phyloP scores from a whole-genome alignment of 495 filamentous ascomycete genomes.

The Penicillium samsonianum region DNA sequence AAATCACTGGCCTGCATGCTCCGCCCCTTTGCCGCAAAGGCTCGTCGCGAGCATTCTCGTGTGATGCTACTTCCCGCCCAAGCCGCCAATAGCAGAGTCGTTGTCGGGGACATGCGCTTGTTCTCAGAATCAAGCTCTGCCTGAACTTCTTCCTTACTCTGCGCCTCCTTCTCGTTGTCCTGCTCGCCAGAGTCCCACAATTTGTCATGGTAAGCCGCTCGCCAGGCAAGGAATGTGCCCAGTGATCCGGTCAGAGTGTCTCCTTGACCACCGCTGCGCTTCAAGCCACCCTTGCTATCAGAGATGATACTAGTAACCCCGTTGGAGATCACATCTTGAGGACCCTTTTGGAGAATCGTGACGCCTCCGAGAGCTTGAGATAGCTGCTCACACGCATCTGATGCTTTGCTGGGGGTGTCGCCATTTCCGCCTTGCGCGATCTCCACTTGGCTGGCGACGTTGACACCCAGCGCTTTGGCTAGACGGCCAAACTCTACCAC shows the following conservation, averaged over 20 bases:
- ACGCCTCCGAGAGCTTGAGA: constrained; percentile 81
- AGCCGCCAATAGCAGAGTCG: constrained; percentile 75
- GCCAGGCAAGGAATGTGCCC: constrained; percentile 84
- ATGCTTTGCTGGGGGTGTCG: constrained; percentile 46
- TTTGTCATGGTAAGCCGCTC: constrained; percentile 78
- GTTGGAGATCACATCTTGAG: constrained; percentile 82
- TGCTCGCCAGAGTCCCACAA: constrained; percentile 70
- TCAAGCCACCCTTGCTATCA: constrained; percentile 76
- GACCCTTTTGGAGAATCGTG: constrained; percentile 87
- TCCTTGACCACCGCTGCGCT: constrained; percentile 91
- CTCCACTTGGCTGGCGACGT: constrained; percentile 47
- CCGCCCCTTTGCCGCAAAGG: constrained; percentile 83
- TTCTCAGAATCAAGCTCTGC: constrained; percentile 47
- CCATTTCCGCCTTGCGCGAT: constrained; percentile 40
- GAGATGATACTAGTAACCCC: constrained; percentile 71
- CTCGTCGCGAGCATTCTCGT: constrained; percentile 85
- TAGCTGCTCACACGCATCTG: constrained; percentile 68
- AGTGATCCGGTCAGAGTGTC: constrained; percentile 92
- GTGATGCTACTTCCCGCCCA: constrained; percentile 87
- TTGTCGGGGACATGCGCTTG: constrained; percentile 51
- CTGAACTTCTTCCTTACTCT: constrained; percentile 42
- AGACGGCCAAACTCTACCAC: constrained; percentile 88
- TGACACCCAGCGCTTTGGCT: constrained; percentile 67
- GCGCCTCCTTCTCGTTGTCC: constrained; percentile 42
- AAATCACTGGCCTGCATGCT: constrained; percentile 93